phyloP scores from a whole-genome alignment of 495 filamentous ascomycete genomes.

The Massariosphaeria phaeospora region DNA sequence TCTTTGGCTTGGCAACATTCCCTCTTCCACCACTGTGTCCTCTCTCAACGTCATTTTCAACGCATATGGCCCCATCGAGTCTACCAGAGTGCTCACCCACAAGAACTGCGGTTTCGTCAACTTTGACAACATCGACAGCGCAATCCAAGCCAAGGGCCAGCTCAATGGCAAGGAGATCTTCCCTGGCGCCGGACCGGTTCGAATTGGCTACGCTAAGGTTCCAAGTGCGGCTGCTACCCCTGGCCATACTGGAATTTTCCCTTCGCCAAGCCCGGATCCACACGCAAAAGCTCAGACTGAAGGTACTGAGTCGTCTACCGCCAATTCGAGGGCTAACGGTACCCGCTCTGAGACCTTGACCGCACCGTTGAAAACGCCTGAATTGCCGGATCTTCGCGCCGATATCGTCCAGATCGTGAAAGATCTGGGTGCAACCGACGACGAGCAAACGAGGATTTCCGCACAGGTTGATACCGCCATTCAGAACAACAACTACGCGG shows the following conservation, averaged over 20 bases:
- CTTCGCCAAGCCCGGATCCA: slow-evolving; percentile 93
- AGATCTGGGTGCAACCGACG: slow-evolving; percentile 82
- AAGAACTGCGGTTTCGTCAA: slow-evolving; percentile 99
- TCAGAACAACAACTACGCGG: slow-evolving; percentile 61
- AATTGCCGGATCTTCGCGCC: slow-evolving; percentile 65
- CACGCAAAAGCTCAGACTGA: slow-evolving; percentile 54
- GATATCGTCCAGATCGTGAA: slow-evolving; percentile 84
- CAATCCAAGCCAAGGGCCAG: slow-evolving; percentile 75
- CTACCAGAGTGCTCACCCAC: slow-evolving; percentile 89
- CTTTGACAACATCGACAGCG: slow-evolving; percentile 84
- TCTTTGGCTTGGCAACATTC: slow-evolving; percentile 95
- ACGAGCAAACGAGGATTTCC: slow-evolving; percentile 68
- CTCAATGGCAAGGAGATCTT: slow-evolving; percentile 98
- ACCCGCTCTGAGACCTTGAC: slow-evolving; percentile 30
- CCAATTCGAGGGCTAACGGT: slow-evolving; percentile 20
- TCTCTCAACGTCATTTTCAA: slow-evolving; percentile 91
- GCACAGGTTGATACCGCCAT: slow-evolving; percentile 71
- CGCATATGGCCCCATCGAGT: slow-evolving; percentile 82
- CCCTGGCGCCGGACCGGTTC: slow-evolving; percentile 87
- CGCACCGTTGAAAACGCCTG: slow-evolving; percentile 52
- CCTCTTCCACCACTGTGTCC: slow-evolving; percentile 91
- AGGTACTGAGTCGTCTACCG: slow-evolving; percentile 29
- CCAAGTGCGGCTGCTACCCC: slow-evolving; percentile 82
- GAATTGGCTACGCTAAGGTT: slow-evolving; percentile 96
- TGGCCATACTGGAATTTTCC: slow-evolving; percentile 73